phyloP scores from a whole-genome alignment of 345 rosid species.

The Euphorbia tirucalli region DNA sequence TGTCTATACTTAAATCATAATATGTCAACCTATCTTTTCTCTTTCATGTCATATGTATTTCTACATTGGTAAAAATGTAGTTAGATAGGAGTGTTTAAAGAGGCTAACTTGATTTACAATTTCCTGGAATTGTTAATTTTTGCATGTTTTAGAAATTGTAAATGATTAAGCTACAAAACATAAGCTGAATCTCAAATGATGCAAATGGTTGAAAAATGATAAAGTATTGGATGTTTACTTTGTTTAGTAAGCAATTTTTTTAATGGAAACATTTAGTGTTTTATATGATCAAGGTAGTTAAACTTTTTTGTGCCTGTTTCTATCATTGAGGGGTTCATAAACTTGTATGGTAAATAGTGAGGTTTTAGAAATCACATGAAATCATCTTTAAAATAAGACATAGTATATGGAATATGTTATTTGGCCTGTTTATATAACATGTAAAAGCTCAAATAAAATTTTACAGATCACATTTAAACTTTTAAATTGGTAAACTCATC shows the following conservation, averaged over 20 bases:
- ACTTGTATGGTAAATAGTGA: neutral
- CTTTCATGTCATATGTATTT: neutral
- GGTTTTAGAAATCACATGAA: neutral
- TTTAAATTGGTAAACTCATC: neutral
- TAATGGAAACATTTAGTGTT: neutral
- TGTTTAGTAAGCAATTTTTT: neutral
- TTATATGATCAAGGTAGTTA: neutral
- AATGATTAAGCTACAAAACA: neutral
- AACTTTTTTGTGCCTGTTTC: neutral
- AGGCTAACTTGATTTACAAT: neutral
- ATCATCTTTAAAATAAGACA: no score
- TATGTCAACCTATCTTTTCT: neutral
- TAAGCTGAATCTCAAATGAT: neutral
- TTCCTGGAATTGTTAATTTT: constrained; percentile 1
- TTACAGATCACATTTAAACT: neutral
- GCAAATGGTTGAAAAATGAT: neutral
- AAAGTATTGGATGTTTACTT: neutral
- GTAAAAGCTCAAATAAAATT: no score
- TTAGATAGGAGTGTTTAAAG: neutral
- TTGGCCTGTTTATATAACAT: no score
- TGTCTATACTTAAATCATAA: constrained; percentile 3
- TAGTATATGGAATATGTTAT: no score
- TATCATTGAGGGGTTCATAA: neutral
- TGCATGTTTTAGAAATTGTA: no score
- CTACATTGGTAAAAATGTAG: neutral